These are phyloP conservation scores for Lonicera japonica DNA, from an alignment of 129 eudicot species.

Conservation along the genomic window DNA sequence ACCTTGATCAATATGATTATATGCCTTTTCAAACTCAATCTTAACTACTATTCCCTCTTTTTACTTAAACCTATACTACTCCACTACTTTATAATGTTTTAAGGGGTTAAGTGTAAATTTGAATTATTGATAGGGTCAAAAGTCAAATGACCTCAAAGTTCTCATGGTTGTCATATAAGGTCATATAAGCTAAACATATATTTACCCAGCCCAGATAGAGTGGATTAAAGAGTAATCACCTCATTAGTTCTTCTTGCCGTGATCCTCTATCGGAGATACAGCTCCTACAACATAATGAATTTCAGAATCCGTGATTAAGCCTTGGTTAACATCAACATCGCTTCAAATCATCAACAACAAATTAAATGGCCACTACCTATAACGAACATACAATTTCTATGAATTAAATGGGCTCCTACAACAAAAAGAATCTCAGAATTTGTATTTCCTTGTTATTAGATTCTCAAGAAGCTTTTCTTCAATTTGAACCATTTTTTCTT, in stretches of 20 bases:
- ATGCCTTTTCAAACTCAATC: too few relatives aligned
- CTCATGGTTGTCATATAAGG: too few relatives aligned
- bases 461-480: not conserved
- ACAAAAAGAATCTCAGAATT: too few relatives aligned
- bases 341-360: not conserved
- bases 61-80: too few relatives aligned
- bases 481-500: too few relatives aligned
- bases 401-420: too few relatives aligned
- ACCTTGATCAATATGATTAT: too few relatives aligned
- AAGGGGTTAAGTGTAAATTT: too few relatives aligned
- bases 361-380: not conserved
- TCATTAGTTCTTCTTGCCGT: slow-evolving; percentile 68
- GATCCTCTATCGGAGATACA: slow-evolving; percentile 31
- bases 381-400: too few relatives aligned
- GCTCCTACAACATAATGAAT: slow-evolving; percentile 37
- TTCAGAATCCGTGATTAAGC: slow-evolving; percentile 12
- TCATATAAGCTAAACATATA: not conserved
- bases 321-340: not conserved
- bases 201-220: not conserved
- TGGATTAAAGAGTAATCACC: slow-evolving; percentile 33
- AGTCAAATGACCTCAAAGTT: not conserved
- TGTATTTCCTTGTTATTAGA: too few relatives aligned
- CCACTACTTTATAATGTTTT: too few relatives aligned
- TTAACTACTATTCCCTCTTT: too few relatives aligned
- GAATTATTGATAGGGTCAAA: not conserved